A percentile compares a stretch with the other conserved stretches of the same genome.
Evolutionary conservation across 2,329 filamentous ascomycete species (phyloP).

Genomic region (Verticillium alfalfae): DNA sequence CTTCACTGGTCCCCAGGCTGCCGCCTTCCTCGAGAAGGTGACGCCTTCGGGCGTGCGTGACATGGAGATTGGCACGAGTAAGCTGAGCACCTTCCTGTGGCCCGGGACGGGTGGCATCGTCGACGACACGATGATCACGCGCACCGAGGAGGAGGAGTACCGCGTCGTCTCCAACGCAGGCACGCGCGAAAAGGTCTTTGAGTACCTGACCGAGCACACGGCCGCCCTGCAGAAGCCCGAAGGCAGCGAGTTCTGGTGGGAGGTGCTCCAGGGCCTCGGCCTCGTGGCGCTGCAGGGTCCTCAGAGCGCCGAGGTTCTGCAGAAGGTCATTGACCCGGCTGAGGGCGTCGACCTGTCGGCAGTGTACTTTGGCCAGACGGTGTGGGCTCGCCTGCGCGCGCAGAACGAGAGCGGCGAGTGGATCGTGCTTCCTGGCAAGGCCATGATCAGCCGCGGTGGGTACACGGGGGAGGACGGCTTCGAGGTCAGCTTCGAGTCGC

Average conservation of each 20-base stretch:
- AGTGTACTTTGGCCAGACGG: constrained; percentile 78
- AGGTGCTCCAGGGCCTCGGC: constrained; percentile 65
- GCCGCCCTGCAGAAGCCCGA: constrained; percentile 50
- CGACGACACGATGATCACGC: constrained; percentile 88
- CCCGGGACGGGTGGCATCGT: constrained; percentile 82
- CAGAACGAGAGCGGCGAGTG: constrained; percentile 37
- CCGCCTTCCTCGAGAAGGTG: constrained; percentile 75
- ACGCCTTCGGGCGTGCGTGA: constrained; percentile 69
- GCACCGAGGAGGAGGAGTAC: constrained; percentile 67
- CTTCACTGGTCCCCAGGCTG: constrained; percentile 74
- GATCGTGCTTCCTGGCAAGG: constrained; percentile 40
- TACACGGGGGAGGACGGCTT: constrained; percentile 99
- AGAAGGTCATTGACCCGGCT: constrained; percentile 51
- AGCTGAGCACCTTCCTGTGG: constrained; percentile 79
- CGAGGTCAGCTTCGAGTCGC: constrained; percentile 70
- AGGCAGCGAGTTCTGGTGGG: constrained; percentile 59
- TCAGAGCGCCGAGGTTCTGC: constrained; percentile 63
- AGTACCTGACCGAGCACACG: constrained; percentile 69
- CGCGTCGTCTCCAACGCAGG: constrained; percentile 96
- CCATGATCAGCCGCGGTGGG: constrained; percentile 76
- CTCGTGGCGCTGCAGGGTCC: constrained; percentile 90
- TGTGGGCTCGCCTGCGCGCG: constrained; percentile 60
- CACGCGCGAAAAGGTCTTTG: constrained; percentile 81
- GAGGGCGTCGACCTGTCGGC: constrained; percentile 51
- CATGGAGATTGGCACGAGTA: constrained; percentile 64